Conservation (phyloP, 2,329 filamentous ascomycete species). For the Penicillium sp. region DNA sequence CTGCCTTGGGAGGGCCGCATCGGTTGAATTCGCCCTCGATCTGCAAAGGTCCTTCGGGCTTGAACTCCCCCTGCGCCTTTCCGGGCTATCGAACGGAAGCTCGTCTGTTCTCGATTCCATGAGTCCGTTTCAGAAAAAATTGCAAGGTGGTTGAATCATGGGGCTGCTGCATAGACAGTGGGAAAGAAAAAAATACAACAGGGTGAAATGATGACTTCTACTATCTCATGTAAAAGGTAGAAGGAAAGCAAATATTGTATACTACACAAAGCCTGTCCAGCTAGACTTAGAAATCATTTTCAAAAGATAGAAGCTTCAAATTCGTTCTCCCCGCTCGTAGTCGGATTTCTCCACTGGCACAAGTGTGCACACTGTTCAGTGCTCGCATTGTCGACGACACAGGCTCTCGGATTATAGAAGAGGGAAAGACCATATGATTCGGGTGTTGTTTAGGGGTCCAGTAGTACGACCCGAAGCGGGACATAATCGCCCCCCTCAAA, state of each 20-base stretch:
- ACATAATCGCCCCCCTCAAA: background rate
- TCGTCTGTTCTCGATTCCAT: background rate
- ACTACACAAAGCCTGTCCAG: too few relatives aligned
- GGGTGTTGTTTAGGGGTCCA: too few relatives aligned
- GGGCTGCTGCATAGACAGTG: conserved; percentile 10
- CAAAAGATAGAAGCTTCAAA: too few relatives aligned
- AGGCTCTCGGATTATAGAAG: too few relatives aligned
- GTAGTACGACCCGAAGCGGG: too few relatives aligned
- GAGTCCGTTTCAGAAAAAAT: conserved; percentile 12
- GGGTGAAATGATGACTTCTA: conserved; percentile 11
- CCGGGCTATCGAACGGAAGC: background rate
- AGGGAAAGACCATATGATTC: too few relatives aligned
- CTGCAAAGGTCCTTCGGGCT: conserved; percentile 23
- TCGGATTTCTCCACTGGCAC: too few relatives aligned
- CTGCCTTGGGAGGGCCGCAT: conserved; percentile 4
- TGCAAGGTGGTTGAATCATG: conserved; percentile 1
- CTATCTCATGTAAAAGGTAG: background rate
- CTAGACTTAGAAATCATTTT: too few relatives aligned
- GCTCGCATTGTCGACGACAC: too few relatives aligned
- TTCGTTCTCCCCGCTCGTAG: too few relatives aligned
- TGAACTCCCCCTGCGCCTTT: conserved; percentile 31
- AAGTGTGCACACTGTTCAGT: too few relatives aligned
- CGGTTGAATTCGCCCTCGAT: conserved; percentile 36
- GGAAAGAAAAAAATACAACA: conserved; percentile 7
- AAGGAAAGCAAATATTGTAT: background rate